A percentile compares a stretch with the other conserved stretches of the same genome.
Conservation (phyloP, 2,329 filamentous ascomycete species). For the Talaromyces sp. region DNA sequence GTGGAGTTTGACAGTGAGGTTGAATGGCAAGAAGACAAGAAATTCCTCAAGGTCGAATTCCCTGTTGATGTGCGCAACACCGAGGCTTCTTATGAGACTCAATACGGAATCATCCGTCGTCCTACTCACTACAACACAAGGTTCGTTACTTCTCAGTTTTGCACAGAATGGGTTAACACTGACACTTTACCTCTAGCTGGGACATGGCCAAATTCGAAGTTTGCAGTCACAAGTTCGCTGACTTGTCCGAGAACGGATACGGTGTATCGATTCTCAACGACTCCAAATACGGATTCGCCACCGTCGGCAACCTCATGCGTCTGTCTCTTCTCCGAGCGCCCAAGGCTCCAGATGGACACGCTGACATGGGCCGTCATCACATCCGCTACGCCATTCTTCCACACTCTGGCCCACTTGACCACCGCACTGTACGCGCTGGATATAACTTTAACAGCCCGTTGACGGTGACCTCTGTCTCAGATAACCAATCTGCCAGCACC, state of each 20-base stretch:
- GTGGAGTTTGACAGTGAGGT: conserved; percentile 79
- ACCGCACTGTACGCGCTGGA: conserved; percentile 71
- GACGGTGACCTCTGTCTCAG: conserved; percentile 41
- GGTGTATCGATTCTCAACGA: conserved; percentile 92
- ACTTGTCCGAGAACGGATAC: conserved; percentile 80
- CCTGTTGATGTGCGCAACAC: conserved; percentile 86
- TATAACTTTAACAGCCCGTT: conserved; percentile 88
- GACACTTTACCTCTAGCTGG: conserved; percentile 49
- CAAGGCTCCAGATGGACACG: conserved; percentile 87
- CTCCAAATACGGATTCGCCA: conserved; percentile 93
- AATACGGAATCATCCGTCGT: conserved; percentile 80
- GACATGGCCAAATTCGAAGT: conserved; percentile 98
- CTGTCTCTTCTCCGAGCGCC: conserved; percentile 78
- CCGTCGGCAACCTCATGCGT: conserved; percentile 81
- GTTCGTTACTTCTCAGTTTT: conserved; percentile 34
- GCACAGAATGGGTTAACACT: neutral
- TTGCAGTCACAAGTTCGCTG: conserved; percentile 90
- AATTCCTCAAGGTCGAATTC: conserved; percentile 98
- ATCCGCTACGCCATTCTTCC: conserved; percentile 90
- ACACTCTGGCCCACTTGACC: conserved; percentile 65
- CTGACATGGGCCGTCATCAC: conserved; percentile 84
- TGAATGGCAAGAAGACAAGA: conserved; percentile 97
- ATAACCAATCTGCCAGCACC: conserved; percentile 23
- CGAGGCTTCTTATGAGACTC: conserved; percentile 91
- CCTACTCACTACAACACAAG: conserved; percentile 97